Evolutionary conservation across 495 filamentous ascomycete genomes (phyloP).

Genomic region (Aspergillus sclerotiicarbonarius): DNA sequence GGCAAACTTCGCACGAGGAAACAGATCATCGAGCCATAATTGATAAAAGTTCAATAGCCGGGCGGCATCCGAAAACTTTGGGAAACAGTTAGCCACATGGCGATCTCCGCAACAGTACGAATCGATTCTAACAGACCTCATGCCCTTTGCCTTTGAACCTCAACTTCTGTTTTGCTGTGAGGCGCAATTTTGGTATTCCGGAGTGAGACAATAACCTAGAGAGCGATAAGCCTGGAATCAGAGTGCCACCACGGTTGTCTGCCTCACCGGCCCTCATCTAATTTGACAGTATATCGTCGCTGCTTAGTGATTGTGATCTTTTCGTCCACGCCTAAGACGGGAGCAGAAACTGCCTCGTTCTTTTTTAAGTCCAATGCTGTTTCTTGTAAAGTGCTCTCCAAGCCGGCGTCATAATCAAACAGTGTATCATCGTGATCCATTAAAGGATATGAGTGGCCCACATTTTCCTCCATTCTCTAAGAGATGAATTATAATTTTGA

Average conservation of each 20-base stretch:
- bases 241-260: background rate
- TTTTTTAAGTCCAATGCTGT: slow-evolving; percentile 30
- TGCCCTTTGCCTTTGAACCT: slow-evolving; percentile 91
- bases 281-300: slow-evolving; percentile 71
- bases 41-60: slow-evolving; percentile 89
- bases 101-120: slow-evolving; percentile 1
- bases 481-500: background rate
- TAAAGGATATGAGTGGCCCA: slow-evolving; percentile 14
- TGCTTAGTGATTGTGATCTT: slow-evolving; percentile 79
- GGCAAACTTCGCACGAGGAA: slow-evolving; percentile 88
- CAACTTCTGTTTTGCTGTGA: slow-evolving; percentile 65
- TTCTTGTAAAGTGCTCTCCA: slow-evolving; percentile 50
- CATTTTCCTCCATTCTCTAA: slow-evolving; percentile 13
- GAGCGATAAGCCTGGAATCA: background rate
- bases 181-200: slow-evolving; percentile 80
- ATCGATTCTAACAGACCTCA: slow-evolving; percentile 56
- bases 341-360: slow-evolving; percentile 25
- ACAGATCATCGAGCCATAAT: slow-evolving; percentile 94
- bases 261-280: slow-evolving; percentile 74
- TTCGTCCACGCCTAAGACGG: slow-evolving; percentile 73
- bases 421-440: slow-evolving; percentile 55
- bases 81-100: background rate
- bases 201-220: slow-evolving; percentile 69
- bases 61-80: slow-evolving; percentile 78
- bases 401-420: slow-evolving; percentile 67